phyloP scores from a whole-genome alignment of 345 rosid species.

The Citrus unshiu region DNA sequence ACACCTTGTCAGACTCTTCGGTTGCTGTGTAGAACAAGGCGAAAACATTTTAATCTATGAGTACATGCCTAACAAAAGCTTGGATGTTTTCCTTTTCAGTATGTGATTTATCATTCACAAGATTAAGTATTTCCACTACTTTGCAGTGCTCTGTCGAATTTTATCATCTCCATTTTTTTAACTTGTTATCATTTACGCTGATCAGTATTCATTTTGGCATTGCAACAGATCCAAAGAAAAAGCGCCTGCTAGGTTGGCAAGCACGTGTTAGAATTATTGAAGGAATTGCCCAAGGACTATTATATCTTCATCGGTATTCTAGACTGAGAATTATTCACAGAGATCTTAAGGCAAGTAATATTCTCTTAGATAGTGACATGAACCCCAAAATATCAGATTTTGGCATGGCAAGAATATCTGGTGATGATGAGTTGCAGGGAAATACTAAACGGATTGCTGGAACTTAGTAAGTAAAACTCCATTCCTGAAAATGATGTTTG shows the following conservation, averaged over 20 bases:
- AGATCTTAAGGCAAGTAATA: slow-evolving; percentile 35
- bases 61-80: slow-evolving; percentile 1
- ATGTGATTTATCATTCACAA: background rate
- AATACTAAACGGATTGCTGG: slow-evolving; percentile 42
- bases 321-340: slow-evolving; percentile 26
- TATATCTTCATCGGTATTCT: slow-evolving; percentile 37
- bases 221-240: slow-evolving; percentile 7
- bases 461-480: slow-evolving; percentile 36
- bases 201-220: background rate
- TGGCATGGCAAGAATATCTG: slow-evolving; percentile 51
- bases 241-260: background rate
- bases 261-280: slow-evolving; percentile 22
- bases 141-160: background rate
- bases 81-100: background rate
- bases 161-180: background rate
- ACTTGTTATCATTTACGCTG: background rate
- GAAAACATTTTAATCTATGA: background rate
- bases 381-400: slow-evolving; percentile 52
- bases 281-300: slow-evolving; percentile 34
- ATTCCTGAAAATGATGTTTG: background rate
- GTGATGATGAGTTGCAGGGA: slow-evolving; percentile 32
- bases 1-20: background rate
- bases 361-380: slow-evolving; percentile 39
- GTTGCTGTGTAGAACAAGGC: background rate
- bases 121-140: background rate